Percentiles rank a stretch among this genome's conserved stretches.
Evolutionary conservation across 345 rosid genomes (phyloP).

Genomic region (Geranium rotundifolium): DNA sequence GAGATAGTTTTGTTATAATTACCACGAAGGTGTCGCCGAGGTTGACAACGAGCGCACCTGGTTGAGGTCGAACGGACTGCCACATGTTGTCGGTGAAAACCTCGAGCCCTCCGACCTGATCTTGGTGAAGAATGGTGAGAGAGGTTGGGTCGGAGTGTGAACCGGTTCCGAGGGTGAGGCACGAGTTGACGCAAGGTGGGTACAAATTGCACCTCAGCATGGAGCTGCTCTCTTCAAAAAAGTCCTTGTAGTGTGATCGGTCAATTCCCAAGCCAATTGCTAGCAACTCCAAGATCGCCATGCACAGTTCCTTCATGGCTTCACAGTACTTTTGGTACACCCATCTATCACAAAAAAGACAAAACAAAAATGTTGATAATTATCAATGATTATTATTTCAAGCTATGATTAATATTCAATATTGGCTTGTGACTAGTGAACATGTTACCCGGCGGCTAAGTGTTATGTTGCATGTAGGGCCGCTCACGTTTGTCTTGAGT

Average conservation of each 20-base stretch:
- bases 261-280: constrained; percentile 43
- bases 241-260: constrained; percentile 18
- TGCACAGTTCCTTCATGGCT: constrained; percentile 31
- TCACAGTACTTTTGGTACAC: constrained; percentile 41
- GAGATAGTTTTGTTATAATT: too few species aligned
- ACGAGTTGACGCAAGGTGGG: constrained; percentile 49
- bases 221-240: constrained; percentile 46
- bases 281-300: constrained; percentile 33
- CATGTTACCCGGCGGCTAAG: too few species aligned
- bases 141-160: constrained; percentile 83
- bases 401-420: too few species aligned
- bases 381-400: too few species aligned
- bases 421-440: too few species aligned
- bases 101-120: constrained; percentile 67
- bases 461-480: too few species aligned
- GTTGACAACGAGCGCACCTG: constrained; percentile 52
- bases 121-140: constrained; percentile 77
- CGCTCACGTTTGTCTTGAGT: too few species aligned
- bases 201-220: constrained; percentile 60
- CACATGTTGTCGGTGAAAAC: constrained; percentile 50
- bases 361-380: too few species aligned
- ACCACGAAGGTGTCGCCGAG: constrained; percentile 83
- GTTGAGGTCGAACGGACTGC: constrained; percentile 50
- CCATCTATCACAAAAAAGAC: constrained; percentile 16
- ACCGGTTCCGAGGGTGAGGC: constrained; percentile 70